Percentiles rank a stretch among this genome's conserved stretches.
These are phyloP conservation scores for Aspergillus avenaceus DNA, from an alignment of 495 filamentous ascomycete genomes.

Conservation along the genomic window DNA sequence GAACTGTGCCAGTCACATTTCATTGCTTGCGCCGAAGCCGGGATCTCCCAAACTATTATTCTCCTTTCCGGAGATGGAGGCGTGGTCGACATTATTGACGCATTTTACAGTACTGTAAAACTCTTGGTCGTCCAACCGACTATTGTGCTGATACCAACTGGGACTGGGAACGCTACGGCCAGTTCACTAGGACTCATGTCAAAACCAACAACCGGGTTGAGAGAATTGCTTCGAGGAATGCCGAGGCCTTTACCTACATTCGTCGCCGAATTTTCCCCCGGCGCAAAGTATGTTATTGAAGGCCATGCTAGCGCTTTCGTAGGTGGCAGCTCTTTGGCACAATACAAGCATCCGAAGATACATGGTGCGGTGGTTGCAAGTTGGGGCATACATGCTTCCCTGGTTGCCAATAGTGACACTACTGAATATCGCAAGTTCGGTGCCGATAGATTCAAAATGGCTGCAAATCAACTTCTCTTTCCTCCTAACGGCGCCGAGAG, in stretches of 20 bases:
- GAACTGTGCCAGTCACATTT: conserved; percentile 53
- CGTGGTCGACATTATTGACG: conserved; percentile 72
- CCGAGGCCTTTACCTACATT: conserved; percentile 50
- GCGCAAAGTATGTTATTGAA: conserved; percentile 41
- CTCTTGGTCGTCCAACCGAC: conserved; percentile 34
- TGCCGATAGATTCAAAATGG: conserved; percentile 73
- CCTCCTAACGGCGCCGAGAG: conserved; percentile 53
- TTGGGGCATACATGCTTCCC: conserved; percentile 81
- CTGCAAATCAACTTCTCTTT: conserved; percentile 66
- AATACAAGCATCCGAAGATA: conserved; percentile 34
- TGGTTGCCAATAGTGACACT: conserved; percentile 88
- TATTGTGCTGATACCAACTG: conserved; percentile 67
- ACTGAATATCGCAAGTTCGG: conserved; percentile 70
- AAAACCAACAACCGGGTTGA: conserved; percentile 23
- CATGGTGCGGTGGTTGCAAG: conserved; percentile 79
- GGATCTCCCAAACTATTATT: conserved; percentile 56
- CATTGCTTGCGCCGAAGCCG: conserved; percentile 41
- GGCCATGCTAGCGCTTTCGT: conserved; percentile 26
- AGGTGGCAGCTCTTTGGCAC: background rate
- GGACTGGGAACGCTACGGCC: conserved; percentile 87
- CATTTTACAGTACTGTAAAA: conserved; percentile 35
- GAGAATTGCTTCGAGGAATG: conserved; percentile 45
- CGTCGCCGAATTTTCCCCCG: conserved; percentile 60
- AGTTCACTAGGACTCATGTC: conserved; percentile 51
- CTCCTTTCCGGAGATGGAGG: conserved; percentile 87